These are phyloP conservation scores for Aspergillus egyptiacus DNA, from an alignment of 495 filamentous ascomycete species.

Conservation along the genomic window DNA sequence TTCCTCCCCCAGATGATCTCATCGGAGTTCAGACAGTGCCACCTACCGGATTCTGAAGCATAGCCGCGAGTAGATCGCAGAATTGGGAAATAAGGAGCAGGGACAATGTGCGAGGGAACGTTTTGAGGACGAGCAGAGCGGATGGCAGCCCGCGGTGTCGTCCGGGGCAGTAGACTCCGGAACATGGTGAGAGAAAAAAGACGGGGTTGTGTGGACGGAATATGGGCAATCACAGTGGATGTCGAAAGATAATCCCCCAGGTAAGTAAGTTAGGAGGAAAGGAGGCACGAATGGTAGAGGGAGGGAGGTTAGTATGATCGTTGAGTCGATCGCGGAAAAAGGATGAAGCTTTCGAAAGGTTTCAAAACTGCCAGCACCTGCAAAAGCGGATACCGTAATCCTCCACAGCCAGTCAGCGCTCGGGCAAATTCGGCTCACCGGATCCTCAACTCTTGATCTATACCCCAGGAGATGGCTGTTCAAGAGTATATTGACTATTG, in stretches of 20 bases:
- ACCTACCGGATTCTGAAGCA: slow-evolving; percentile 73
- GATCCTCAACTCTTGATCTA: neutral
- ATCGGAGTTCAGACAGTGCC: neutral
- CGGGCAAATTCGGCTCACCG: slow-evolving; percentile 18
- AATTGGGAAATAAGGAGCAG: slow-evolving; percentile 47
- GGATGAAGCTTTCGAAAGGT: slow-evolving; percentile 24
- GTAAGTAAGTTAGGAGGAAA: slow-evolving; percentile 22
- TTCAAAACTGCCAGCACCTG: slow-evolving; percentile 15
- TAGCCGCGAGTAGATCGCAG: slow-evolving; percentile 63
- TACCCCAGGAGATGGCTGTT: neutral
- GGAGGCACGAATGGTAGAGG: slow-evolving; percentile 20
- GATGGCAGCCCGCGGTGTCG: slow-evolving; percentile 60
- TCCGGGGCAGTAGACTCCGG: slow-evolving; percentile 63
- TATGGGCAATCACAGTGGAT: slow-evolving; percentile 19
- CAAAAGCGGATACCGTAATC: slow-evolving; percentile 23
- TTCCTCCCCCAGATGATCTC: neutral
- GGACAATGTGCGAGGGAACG: slow-evolving; percentile 51
- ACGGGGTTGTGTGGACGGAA: slow-evolving; percentile 22
- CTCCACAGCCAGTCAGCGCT: slow-evolving; percentile 11
- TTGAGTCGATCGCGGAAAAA: slow-evolving; percentile 29
- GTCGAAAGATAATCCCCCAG: slow-evolving; percentile 29
- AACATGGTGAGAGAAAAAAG: slow-evolving; percentile 53
- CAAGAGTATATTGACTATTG: neutral
- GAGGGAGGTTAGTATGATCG: slow-evolving; percentile 18
- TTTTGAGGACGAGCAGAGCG: slow-evolving; percentile 35